Base-by-base conservation (phyloP, 2,329 filamentous ascomycete species). In the Epichloe glyceriae region DNA sequence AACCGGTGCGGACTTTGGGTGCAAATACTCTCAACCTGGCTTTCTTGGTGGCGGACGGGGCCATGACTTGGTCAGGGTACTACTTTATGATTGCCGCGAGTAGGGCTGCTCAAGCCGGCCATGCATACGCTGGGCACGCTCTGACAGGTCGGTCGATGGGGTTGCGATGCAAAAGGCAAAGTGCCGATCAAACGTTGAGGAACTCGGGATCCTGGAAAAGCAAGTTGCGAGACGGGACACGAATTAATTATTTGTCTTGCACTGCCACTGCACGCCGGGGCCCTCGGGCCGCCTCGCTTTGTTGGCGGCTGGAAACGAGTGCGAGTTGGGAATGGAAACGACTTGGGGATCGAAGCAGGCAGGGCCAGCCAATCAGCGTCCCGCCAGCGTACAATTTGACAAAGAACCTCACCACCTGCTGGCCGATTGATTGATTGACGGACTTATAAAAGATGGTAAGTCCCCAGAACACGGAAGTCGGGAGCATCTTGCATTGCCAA, bases 1-100 rank as follows among this genome's bases (percentile, higher is more conserved):
- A 50, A 26, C 48, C 48, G 20, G 48, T 50, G 48, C 41, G 48
- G 20, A 45, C 48, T 50, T 50, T 50, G 19, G 48, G 48, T 15
- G 48, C 30, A 39, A 50, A 50, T 15, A 33, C 48, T 38, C 48
- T 38, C 41, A 38, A 38, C 19, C 48, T 50, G 10, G 40, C 11
- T n/a, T 45, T 50, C 48, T 38, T 50, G 40, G 41, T 38, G 33
- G 41, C 20, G 33, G 40, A 44, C n/a, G 41, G 19, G 48, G 48
- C 33, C 48, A 50, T 50, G 48, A 20, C 41, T 50, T 15, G 39
- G 20, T 12, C 35, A 30, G 5, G 38, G 26, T 30, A 20, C 43
- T 43, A 15, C 6, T n/a, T 2, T 40, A 11, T 26, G 17, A 33
- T 48, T 20, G 38, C 38, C 12, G n/a, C 22, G 38, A 20, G 10